phyloP scores from a whole-genome alignment of 495 filamentous ascomycete species.

The Xylaria acuta region DNA sequence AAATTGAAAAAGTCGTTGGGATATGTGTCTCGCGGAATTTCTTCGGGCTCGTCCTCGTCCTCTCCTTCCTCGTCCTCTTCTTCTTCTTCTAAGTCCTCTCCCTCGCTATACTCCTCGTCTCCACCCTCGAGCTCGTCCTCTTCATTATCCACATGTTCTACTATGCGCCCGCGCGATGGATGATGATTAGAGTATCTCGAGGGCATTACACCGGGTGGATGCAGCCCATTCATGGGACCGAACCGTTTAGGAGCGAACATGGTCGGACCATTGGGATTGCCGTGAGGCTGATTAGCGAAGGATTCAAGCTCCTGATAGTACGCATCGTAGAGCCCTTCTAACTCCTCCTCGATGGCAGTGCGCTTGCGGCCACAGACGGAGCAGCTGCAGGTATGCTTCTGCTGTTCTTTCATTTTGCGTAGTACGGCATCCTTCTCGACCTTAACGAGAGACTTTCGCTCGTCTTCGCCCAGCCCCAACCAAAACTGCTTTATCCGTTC shows the following conservation, averaged over 20 bases:
- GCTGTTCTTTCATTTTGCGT: slow-evolving; percentile 99
- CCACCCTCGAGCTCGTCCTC: slow-evolving; percentile 72
- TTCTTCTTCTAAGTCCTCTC: slow-evolving; percentile 68
- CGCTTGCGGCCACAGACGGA: slow-evolving; percentile 96
- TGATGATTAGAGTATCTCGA: slow-evolving; percentile 55
- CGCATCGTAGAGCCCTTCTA: slow-evolving; percentile 98
- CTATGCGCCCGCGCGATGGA: slow-evolving; percentile 59
- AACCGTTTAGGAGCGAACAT: slow-evolving; percentile 70
- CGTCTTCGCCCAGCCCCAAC: slow-evolving; percentile 93
- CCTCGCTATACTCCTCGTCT: slow-evolving; percentile 58
- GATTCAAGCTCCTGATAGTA: slow-evolving; percentile 99
- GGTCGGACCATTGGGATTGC: slow-evolving; percentile 62
- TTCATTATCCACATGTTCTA: slow-evolving; percentile 66
- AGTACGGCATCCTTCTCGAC: slow-evolving; percentile 98
- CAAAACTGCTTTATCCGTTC: slow-evolving; percentile 98
- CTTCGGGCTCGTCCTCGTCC: slow-evolving; percentile 63
- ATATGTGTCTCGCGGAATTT: slow-evolving; percentile 68
- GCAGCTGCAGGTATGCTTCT: slow-evolving; percentile 98
- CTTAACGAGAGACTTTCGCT: slow-evolving; percentile 91
- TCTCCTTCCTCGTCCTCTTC: slow-evolving; percentile 76
- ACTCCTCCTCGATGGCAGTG: slow-evolving; percentile 96
- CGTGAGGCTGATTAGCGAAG: slow-evolving; percentile 85
- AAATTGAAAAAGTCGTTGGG: slow-evolving; percentile 91
- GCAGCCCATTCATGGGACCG: slow-evolving; percentile 59
- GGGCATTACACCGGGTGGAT: slow-evolving; percentile 54